phyloP scores from a whole-genome alignment of 2,329 filamentous ascomycete genomes.

The Colletotrichum sp. region DNA sequence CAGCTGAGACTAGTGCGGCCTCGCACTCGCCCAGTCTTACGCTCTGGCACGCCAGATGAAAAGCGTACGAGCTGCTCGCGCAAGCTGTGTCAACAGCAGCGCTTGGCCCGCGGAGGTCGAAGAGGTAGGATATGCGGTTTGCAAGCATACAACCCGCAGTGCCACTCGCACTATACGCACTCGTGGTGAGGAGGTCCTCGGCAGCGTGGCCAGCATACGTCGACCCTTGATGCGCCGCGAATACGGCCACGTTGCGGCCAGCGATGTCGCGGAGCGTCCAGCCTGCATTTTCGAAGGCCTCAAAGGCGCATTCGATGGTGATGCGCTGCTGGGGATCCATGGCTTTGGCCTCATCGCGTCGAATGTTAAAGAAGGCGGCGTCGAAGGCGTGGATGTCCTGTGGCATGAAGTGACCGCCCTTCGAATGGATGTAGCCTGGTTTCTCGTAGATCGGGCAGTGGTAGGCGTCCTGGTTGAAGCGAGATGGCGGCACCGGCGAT shows the following conservation, averaged over 20 bases:
- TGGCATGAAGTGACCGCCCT: conserved; percentile 32
- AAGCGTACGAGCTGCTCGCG: conserved; percentile 31
- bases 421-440: conserved; percentile 22
- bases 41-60: conserved; percentile 35
- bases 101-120: conserved; percentile 26
- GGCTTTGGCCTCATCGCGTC: conserved; percentile 28
- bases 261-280: conserved; percentile 23
- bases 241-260: conserved; percentile 35
- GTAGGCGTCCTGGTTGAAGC: conserved; percentile 25
- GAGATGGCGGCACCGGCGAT: conserved; percentile 18
- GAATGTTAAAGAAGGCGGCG: conserved; percentile 29
- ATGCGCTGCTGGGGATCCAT: conserved; percentile 40
- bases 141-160: conserved; percentile 29
- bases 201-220: conserved; percentile 26
- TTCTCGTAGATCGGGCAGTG: conserved; percentile 15
- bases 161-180: conserved; percentile 24
- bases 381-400: conserved; percentile 30
- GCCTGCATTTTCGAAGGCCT: conserved; percentile 38
- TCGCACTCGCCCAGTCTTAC: conserved; percentile 29
- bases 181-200: conserved; percentile 4
- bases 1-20: conserved; percentile 34
- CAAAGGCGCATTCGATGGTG: conserved; percentile 36
- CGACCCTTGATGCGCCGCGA: conserved; percentile 35
- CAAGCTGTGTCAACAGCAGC: conserved; percentile 40
- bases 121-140: conserved; percentile 35